Evolutionary conservation across 768 basidiomycete genomes (phyloP), one percentile per base, ranked within the genome.

Genomic region (Podaxis carcinomalis): DNA sequence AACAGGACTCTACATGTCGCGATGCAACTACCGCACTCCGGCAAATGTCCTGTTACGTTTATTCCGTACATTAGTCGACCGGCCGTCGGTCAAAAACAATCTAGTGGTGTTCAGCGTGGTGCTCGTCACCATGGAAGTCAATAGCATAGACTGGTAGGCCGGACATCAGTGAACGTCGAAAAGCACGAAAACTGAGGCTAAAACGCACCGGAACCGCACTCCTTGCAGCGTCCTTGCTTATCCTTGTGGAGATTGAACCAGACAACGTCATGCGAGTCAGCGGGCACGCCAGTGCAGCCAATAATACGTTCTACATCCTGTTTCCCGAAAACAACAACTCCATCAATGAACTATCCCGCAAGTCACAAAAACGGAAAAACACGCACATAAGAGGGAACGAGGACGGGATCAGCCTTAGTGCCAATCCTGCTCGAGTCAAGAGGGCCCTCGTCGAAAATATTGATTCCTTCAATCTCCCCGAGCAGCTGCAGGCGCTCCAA

Each of bases 221-320:
- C 95, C 11, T 84, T 80, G 86, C 95, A 98, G 72, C 95, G 90
- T 64, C 80, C 78, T 65, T 82, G 79, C 74, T 87, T 85, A 68
- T 89, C 80, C 67, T 84, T 81, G 62, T 74, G 80, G 67, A 91
- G 65, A 63, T 71, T 82, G 73, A 94, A 86, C 95, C 95, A 98
- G 68, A 87, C 80, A 57, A 95, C 81, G 68, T 98, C 93, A 77
- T 98, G 96, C 36, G 94, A 95, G 75, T 98, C 96, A 49, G 90
- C 92, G 9, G 96, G 96, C 69, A 83, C 87, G 56, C 96, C 96
- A 44, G 96, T 95, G 82, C 95, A 98, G 50, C 96, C 96, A 71
- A 98, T 79, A 59, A 92, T 83, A 63, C 96, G 93, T 64, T 88
- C 84, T 39, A 83, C 77, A 64, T 90, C 90, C 94, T 95, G 61